Percentiles rank a stretch among this genome's conserved stretches.
These are phyloP conservation scores for Phyllostachys edulis DNA, from an alignment of 176 grass and related monocot species.

Conservation along the genomic window DNA sequence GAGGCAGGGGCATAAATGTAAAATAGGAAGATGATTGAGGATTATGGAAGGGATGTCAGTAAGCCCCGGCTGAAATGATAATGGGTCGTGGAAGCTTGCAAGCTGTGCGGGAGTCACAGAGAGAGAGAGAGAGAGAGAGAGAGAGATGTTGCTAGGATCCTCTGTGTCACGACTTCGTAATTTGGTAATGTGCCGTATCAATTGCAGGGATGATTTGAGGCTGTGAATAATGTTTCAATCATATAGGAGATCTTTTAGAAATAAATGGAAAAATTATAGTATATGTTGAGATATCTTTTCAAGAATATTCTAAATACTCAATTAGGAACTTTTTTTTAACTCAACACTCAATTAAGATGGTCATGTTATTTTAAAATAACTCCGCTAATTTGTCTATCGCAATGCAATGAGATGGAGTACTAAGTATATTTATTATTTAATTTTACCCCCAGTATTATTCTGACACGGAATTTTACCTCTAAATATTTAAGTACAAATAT, in stretches of 20 bases:
- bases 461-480: not conserved
- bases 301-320: not conserved
- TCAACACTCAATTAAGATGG: not conserved
- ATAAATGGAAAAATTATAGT: not conserved
- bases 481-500: not conserved
- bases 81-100: conserved; percentile 30
- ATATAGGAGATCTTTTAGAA: not conserved
- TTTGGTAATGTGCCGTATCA: not conserved
- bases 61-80: not conserved
- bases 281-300: not conserved
- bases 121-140: not conserved
- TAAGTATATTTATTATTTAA: not conserved
- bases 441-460: not conserved
- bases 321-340: too few relatives aligned
- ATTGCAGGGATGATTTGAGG: not conserved
- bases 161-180: not conserved
- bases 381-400: not conserved
- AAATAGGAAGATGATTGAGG: conserved; percentile 9
- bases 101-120: conserved; percentile 15
- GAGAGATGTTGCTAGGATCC: conserved; percentile 13
- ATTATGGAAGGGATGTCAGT: conserved; percentile 41
- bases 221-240: not conserved
- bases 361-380: not conserved
- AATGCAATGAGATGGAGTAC: not conserved
- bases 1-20: conserved; percentile 15